Evolutionary conservation across 495 filamentous ascomycete genomes (phyloP).

Genomic region (Talaromyces thailandensis): DNA sequence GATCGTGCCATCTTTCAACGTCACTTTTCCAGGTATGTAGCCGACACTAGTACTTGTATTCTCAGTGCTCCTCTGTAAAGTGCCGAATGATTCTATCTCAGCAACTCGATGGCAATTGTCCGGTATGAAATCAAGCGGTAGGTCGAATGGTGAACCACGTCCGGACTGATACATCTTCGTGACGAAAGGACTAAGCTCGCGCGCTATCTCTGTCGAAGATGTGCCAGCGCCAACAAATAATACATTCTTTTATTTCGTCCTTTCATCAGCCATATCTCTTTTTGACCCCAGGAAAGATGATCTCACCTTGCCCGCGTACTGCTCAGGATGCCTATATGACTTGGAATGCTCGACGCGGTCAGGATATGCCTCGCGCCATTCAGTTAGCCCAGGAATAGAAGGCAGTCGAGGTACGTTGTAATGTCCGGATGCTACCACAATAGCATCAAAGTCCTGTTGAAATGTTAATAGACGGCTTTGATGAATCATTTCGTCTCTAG

Average conservation of each 20-base stretch:
- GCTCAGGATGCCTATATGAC: conserved; percentile 36
- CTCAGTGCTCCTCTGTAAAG: neutral
- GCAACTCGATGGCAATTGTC: neutral
- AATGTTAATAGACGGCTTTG: neutral
- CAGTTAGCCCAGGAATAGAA: conserved; percentile 42
- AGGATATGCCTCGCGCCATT: conserved; percentile 51
- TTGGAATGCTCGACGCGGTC: conserved; percentile 72
- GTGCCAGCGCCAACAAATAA: neutral
- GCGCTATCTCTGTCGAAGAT: neutral
- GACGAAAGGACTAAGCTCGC: neutral
- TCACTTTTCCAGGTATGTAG: neutral
- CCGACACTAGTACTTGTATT: neutral
- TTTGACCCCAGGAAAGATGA: neutral
- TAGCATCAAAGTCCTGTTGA: conserved; percentile 49
- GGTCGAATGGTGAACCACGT: neutral
- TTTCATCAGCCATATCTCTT: neutral
- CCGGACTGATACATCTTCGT: neutral
- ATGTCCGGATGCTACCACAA: conserved; percentile 75
- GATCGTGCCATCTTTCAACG: conserved; percentile 35
- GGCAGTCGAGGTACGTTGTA: conserved; percentile 66
- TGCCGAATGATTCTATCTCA: neutral
- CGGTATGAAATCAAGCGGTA: neutral
- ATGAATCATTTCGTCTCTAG: neutral
- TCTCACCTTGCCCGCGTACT: neutral
- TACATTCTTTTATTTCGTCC: neutral